Evolutionary conservation across 208 protist species (phyloP).

Genomic region (Trypanosoma rangeli): DNA sequence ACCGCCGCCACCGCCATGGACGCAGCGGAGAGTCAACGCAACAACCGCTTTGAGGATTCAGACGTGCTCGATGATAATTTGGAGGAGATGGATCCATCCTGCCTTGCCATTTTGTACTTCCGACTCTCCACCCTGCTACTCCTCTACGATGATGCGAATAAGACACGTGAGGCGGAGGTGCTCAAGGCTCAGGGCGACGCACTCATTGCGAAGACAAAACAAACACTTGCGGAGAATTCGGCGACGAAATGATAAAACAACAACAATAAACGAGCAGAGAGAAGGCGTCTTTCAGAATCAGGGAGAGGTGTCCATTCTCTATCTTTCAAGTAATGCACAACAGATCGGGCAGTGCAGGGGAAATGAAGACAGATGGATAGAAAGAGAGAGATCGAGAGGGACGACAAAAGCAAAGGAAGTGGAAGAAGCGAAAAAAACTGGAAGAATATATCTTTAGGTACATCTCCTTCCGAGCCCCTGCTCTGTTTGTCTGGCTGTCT

Average conservation of each 20-base stretch:
- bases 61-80: slow-evolving; percentile 18
- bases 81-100: slow-evolving; percentile 29
- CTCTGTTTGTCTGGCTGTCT: slow-evolving; percentile 18
- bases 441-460: slow-evolving; percentile 14
- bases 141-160: slow-evolving; percentile 65
- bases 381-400: background rate
- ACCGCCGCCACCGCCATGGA: slow-evolving; percentile 37
- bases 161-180: slow-evolving; percentile 52
- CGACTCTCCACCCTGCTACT: slow-evolving; percentile 68
- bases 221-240: background rate
- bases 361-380: slow-evolving; percentile 8
- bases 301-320: background rate
- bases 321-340: background rate
- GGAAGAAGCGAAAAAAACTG: background rate
- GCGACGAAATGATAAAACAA: slow-evolving; percentile 1
- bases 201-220: slow-evolving; percentile 23
- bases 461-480: slow-evolving; percentile 1
- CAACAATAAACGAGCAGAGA: background rate
- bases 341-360: background rate
- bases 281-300: background rate
- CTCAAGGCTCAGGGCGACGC: slow-evolving; percentile 42
- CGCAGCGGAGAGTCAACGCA: background rate
- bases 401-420: background rate
- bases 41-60: slow-evolving; percentile 1
- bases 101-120: slow-evolving; percentile 58